Evolutionary conservation across 768 basidiomycete genomes (phyloP), one percentile per base, ranked within the genome.

Genomic region (Naganishia friedmannii): DNA sequence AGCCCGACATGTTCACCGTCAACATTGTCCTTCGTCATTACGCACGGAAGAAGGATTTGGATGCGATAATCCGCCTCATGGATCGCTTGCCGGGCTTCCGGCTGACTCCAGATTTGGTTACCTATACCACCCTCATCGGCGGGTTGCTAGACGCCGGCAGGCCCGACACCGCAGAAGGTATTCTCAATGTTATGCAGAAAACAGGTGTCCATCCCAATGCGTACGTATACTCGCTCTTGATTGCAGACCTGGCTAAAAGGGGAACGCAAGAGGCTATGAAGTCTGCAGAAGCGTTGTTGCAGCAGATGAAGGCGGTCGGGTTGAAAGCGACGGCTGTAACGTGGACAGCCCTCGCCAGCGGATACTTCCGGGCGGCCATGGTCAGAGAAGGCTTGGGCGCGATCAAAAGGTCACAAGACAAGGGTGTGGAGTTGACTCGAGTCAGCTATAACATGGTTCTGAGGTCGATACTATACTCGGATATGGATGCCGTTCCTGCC

Each of bases 111-210:
- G 91, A 97, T 78, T 86, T 90, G 13, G 87, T 88, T 80, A 96
- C 90, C 0, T 97, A 89, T 79, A 92, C 93, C 3, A 92, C 88
- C 15, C 85, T 97, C 37, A 86, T 97, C 21, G 86, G 88, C 29
- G 89, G 90, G 0, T 79, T 95, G 66, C 85, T 93, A 60, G 86
- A 86, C 72, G 86, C 86, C 17, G 87, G 88, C 12, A 84, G 87
- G 67, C 80, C 85, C 31, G 88, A 93, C 73, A 89, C 90, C 0
- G 85, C 86, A 6, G 82, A 85, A 26, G 82, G 86, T 31, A 85
- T 92, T 26, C 79, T 93, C 58, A 82, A 83, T 53, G 83, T 90
- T 70, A 97, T 97, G 94, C 80, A 84, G 74, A 86, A 86, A 74
- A 87, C 90, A 67, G 88, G 88, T 26, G 82, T 94, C 48, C 78